Evolutionary conservation across 2,329 filamentous ascomycete genomes (phyloP), one percentile per base, ranked within the genome.

Genomic region (Achaetomium macrosporum): DNA sequence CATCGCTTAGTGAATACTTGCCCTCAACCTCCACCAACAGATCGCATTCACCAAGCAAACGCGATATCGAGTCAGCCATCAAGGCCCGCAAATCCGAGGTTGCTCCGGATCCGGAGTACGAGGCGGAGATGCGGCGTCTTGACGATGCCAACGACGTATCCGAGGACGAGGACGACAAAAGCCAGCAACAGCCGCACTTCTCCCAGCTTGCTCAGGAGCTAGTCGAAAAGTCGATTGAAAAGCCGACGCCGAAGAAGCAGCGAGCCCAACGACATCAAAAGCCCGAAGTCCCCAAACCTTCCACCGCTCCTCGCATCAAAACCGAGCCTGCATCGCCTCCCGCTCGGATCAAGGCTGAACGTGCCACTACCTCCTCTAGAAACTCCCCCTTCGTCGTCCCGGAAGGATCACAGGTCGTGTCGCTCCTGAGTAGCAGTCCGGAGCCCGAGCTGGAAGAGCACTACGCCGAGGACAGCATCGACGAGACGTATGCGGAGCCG

Each of bases 111-210:
- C 33, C 59, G 2, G 73, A 72, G 12, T 76, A 76, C 47, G 69
- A 76, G 36, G 72, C 72, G 49, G 70, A 66, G 11, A 76, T 76
- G 69, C 68, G 67, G 29, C 71, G 64, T 29, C 58, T 75, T 1
- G 74, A 76, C 20, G 61, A 63, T 5, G 54, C 54, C 5, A 53
- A 62, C 1, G 59, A 60, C n/a, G 50, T 55, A 2, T 65, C 66
- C 2, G 65, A 59, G 1, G 64, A 59, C 3, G 39, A 66, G 15
- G 59, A 65, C 19, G 64, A 65, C 16, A 64, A 37, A 8, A n/a
- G n/a, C n/a, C 35, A 9, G 12, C n/a, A 37, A 13, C n/a, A 30
- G 13, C 13, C 47, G 12, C 15, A 36, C 4, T 15, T 33, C 10
- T 61, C 56, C 19, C 46, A 50, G 15, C 40, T 56, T 8, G 59